phyloP scores from a whole-genome alignment of 2,329 filamentous ascomycete species.

The Arachnomyces sp. region DNA sequence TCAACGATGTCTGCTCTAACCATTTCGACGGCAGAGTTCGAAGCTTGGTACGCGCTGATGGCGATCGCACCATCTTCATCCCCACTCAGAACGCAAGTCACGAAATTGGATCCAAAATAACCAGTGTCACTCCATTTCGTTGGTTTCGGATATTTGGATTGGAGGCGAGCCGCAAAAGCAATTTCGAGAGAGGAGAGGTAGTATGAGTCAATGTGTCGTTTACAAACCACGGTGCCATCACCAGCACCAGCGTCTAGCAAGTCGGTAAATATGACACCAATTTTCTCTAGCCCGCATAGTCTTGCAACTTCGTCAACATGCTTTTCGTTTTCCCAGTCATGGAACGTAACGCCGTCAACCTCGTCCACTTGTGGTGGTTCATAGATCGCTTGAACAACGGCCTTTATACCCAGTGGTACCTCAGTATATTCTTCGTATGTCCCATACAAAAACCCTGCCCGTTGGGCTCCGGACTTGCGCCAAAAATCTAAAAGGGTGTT shows the following conservation, averaged over 20 bases:
- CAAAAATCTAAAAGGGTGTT: conserved; percentile 89
- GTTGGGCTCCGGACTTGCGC: conserved; percentile 75
- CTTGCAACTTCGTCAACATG: conserved; percentile 73
- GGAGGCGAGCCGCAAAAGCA: conserved; percentile 76
- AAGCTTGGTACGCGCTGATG: conserved; percentile 88
- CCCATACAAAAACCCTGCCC: conserved; percentile 85
- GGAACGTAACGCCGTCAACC: conserved; percentile 75
- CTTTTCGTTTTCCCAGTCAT: conserved; percentile 76
- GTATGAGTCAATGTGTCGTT: conserved; percentile 90
- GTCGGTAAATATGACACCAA: conserved; percentile 94
- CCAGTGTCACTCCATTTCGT: conserved; percentile 97
- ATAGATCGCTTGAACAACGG: conserved; percentile 93
- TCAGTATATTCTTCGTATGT: conserved; percentile 84
- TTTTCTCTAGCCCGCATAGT: conserved; percentile 75
- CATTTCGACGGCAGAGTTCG: conserved; percentile 95
- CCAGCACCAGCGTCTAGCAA: conserved; percentile 72
- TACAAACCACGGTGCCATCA: conserved; percentile 85
- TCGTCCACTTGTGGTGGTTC: conserved; percentile 90
- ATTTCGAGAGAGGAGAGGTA: conserved; percentile 90
- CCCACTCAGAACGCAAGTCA: conserved; percentile 92
- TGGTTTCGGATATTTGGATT: conserved; percentile 79
- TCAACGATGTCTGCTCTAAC: conserved; percentile 90
- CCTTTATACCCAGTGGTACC: conserved; percentile 89
- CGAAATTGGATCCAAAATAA: conserved; percentile 89
- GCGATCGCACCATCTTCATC: conserved; percentile 82